phyloP scores from a whole-genome alignment of 108 stramenopile species.

The Cylindrotheca fusiformis region DNA sequence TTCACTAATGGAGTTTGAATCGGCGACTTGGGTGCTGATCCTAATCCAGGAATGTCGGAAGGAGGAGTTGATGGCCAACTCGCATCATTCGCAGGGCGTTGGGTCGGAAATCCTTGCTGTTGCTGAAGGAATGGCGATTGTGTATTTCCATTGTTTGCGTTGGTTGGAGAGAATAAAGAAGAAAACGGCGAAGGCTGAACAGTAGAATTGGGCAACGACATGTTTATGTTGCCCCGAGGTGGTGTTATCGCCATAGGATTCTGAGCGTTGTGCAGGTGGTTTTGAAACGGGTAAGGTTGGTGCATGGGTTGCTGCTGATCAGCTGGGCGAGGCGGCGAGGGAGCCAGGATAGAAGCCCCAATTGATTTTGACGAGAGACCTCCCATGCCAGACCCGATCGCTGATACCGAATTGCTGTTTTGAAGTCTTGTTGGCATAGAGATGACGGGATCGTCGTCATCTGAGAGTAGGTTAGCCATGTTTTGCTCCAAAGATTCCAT shows the following conservation, averaged over 20 bases:
- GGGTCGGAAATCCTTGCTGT: slow-evolving; percentile 1
- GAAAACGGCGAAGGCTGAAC: slow-evolving; percentile 2
- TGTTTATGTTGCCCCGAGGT: neutral
- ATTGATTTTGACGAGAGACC: neutral
- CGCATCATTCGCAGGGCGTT: neutral
- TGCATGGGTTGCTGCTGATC: neutral
- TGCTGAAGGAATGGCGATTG: slow-evolving; percentile 6
- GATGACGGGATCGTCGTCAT: slow-evolving; percentile 22
- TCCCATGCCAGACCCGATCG: neutral
- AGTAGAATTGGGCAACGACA: neutral
- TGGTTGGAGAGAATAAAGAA: slow-evolving; percentile 14
- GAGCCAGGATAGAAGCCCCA: neutral
- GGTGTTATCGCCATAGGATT: slow-evolving; percentile 12
- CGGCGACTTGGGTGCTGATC: slow-evolving; percentile 11
- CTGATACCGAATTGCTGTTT: neutral
- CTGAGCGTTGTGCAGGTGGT: neutral
- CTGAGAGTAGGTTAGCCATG: slow-evolving; percentile 32
- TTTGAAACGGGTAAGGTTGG: neutral
- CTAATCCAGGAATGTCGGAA: neutral
- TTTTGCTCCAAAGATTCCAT: slow-evolving; percentile 31
- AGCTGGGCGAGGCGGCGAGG: too few relatives aligned
- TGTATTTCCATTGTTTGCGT: neutral
- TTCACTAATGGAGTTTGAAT: slow-evolving; percentile 30
- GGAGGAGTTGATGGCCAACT: neutral
- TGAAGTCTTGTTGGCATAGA: slow-evolving; percentile 8